A percentile compares a stretch with the other conserved stretches of the same genome.
phyloP scores from a whole-genome alignment of 768 basidiomycete species.

The Tylopilus sp. region DNA sequence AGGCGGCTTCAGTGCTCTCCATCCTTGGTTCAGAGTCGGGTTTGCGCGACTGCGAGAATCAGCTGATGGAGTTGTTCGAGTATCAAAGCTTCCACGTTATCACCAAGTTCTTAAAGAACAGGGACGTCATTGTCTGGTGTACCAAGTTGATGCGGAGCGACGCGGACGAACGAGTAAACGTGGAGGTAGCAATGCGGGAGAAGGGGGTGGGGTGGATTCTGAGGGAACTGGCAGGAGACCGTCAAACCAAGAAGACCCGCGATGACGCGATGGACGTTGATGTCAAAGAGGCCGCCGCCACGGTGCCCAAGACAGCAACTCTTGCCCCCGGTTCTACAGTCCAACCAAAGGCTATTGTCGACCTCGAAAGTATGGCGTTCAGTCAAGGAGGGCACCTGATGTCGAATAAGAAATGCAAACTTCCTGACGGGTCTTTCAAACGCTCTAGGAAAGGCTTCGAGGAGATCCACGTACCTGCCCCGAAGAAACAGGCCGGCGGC shows the following conservation, averaged over 20 bases:
- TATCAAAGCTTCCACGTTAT: conserved; percentile 89
- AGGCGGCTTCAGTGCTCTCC: conserved; percentile 78
- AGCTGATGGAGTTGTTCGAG: conserved; percentile 95
- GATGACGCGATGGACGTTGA: conserved; percentile 81
- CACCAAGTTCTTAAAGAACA: conserved; percentile 88
- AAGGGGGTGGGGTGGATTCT: conserved; percentile 96
- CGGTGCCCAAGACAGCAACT: conserved; percentile 78
- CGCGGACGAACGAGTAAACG: conserved; percentile 84
- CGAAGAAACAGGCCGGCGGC: conserved; percentile 66
- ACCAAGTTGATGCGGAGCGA: conserved; percentile 91
- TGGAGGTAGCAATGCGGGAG: conserved; percentile 98
- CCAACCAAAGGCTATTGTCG: conserved; percentile 81
- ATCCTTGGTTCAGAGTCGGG: conserved; percentile 85
- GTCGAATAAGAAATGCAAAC: conserved; percentile 98
- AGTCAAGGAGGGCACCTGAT: conserved; percentile 94
- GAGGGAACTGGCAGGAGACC: conserved; percentile 80
- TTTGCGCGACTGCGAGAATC: conserved; percentile 91
- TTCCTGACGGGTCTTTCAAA: conserved; percentile 97
- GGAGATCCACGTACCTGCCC: conserved; percentile 95
- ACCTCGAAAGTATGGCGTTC: conserved; percentile 95
- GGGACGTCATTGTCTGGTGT: conserved; percentile 96
- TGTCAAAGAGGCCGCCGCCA: conserved; percentile 40
- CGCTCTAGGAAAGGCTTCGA: conserved; percentile 95
- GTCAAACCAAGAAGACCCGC: conserved; percentile 51
- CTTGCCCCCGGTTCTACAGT: conserved; percentile 84